These are phyloP conservation scores for Annulohypoxylon nitens DNA, from an alignment of 495 filamentous ascomycete species.

Conservation along the genomic window DNA sequence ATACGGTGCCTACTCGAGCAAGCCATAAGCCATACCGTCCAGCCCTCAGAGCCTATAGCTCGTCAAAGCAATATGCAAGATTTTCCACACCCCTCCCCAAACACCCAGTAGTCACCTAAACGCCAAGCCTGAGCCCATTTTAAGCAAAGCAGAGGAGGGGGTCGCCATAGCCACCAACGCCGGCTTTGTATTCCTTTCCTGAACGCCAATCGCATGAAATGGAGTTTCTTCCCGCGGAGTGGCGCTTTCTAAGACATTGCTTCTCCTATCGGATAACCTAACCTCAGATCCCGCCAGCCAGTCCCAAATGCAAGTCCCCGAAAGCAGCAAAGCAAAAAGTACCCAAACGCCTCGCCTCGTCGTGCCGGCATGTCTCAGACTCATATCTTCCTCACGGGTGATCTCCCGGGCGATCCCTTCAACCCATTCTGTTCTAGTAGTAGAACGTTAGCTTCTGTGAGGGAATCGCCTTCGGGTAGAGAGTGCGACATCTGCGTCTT, in stretches of 20 bases:
- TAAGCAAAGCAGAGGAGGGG: not conserved
- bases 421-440: constrained; percentile 47
- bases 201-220: constrained; percentile 11
- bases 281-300: not conserved
- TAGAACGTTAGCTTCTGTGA: constrained; percentile 57
- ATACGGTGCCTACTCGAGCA: not conserved
- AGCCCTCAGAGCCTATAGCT: not conserved
- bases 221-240: not conserved
- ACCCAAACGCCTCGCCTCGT: constrained; percentile 15
- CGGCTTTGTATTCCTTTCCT: not conserved
- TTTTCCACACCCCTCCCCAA: not conserved
- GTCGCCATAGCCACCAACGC: constrained; percentile 3
- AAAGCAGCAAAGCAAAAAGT: constrained; percentile 9
- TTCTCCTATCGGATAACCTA: not conserved
- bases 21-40: not conserved
- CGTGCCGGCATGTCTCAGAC: not conserved
- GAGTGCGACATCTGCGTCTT: constrained; percentile 32
- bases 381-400: constrained; percentile 15
- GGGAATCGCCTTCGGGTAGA: constrained; percentile 42
- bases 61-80: constrained; percentile 8
- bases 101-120: constrained; percentile 10
- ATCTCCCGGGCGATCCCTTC: constrained; percentile 21
- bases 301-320: not conserved
- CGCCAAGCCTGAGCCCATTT: constrained; percentile 6
- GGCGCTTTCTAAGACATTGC: not conserved